Evolutionary conservation across 306 rosid genomes (phyloP).

Genomic region (Corylus heterophylla): DNA sequence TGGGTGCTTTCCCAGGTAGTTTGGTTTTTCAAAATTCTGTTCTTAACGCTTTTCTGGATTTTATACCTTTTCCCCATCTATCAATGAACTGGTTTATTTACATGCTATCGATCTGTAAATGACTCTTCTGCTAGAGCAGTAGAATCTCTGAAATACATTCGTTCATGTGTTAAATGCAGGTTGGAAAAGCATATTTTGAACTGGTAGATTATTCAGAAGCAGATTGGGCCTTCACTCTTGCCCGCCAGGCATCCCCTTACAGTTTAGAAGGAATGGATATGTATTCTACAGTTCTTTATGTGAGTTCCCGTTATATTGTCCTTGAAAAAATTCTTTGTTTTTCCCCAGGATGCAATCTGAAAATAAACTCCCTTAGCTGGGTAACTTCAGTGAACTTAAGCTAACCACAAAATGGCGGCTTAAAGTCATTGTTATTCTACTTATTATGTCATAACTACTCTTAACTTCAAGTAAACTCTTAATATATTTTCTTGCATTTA

Average conservation of each 20-base stretch:
- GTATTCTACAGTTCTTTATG: conserved; percentile 96
- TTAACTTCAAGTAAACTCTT: neutral
- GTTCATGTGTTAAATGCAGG: conserved; percentile 54
- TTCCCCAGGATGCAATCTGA: neutral
- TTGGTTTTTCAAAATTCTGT: conserved; percentile 18
- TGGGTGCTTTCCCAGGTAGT: conserved; percentile 98
- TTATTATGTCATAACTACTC: neutral
- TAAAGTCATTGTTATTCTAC: neutral
- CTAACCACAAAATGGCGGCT: neutral
- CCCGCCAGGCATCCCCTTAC: conserved; percentile 74
- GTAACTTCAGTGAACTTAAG: neutral
- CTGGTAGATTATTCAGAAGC: conserved; percentile 94
- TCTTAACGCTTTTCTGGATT: conserved; percentile 7
- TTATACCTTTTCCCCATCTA: neutral
- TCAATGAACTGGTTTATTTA: neutral
- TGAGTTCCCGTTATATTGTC: conserved; percentile 47
- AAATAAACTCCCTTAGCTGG: conserved; percentile 8
- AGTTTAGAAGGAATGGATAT: conserved; percentile 96
- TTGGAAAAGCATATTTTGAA: conserved; percentile 88
- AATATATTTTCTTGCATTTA: neutral
- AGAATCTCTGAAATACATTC: conserved; percentile 4
- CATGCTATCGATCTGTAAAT: conserved; percentile 2
- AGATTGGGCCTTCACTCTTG: conserved; percentile 81
- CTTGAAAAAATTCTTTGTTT: neutral
- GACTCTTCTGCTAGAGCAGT: conserved; percentile 6